A percentile compares a stretch with the other conserved stretches of the same genome.
These are phyloP conservation scores for Rubia balearica DNA, from an alignment of 305 asterid species.

Conservation along the genomic window DNA sequence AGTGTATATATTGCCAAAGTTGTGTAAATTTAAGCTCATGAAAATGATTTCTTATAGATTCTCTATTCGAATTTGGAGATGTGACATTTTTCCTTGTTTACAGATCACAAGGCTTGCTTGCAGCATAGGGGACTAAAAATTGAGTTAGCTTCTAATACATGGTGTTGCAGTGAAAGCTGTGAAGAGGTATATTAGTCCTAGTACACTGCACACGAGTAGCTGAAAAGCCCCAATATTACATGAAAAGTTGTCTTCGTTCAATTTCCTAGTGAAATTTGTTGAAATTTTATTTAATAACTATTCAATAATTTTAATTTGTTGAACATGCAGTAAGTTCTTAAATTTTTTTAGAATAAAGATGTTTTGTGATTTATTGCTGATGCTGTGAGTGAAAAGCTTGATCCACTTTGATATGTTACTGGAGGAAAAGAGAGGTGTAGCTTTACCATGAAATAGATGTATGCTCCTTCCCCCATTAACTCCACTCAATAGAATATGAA, in stretches of 20 bases:
- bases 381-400: not conserved
- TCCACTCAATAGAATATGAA: not conserved
- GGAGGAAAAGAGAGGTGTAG: not conserved
- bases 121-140: conserved; percentile 33
- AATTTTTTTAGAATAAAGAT: not conserved
- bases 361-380: not conserved
- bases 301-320: not conserved
- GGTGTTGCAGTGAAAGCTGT: conserved; percentile 86
- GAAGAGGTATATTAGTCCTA: conserved; percentile 43
- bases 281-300: not conserved
- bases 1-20: not conserved
- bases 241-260: not conserved
- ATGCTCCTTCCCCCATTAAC: not conserved
- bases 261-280: not conserved
- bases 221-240: not conserved
- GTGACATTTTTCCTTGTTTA: conserved; percentile 31
- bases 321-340: not conserved
- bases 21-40: not conserved
- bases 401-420: not conserved
- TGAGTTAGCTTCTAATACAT: conserved; percentile 43
- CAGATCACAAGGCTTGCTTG: conserved; percentile 83
- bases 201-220: not conserved
- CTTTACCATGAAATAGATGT: not conserved
- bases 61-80: conserved; percentile 13
- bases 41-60: not conserved